Conservation (phyloP, 225 moss, liverwort and hornwort genomes). For the Sphagnum tenellum region DNA sequence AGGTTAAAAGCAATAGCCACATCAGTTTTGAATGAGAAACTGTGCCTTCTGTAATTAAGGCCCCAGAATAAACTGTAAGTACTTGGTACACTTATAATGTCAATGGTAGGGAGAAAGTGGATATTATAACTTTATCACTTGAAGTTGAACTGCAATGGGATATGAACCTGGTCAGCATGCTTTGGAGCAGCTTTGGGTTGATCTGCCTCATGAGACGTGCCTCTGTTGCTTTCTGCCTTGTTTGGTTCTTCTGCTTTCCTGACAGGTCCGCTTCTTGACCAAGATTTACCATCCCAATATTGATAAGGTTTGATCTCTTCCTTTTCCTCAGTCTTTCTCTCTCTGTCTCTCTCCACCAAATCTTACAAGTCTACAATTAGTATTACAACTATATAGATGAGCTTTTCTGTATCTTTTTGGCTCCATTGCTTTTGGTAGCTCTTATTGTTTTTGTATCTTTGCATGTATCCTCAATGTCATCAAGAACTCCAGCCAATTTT, state of each 20-base stretch:
- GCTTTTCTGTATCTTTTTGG: not conserved
- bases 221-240: not conserved
- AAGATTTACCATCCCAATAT: constrained; percentile 99
- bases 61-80: not conserved
- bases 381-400: not conserved
- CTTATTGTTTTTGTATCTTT: too few relatives aligned
- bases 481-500: too few relatives aligned
- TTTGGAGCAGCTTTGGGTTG: not conserved
- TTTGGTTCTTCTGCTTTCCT: not conserved
- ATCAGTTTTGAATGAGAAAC: too few relatives aligned
- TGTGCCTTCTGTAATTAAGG: too few relatives aligned
- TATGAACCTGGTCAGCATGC: not conserved
- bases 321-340: constrained; percentile 4
- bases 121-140: not conserved
- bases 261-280: constrained; percentile 88
- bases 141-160: too few relatives aligned
- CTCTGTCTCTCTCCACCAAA: not conserved
- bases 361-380: not conserved
- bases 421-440: too few relatives aligned
- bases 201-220: not conserved
- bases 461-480: too few relatives aligned
- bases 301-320: constrained; percentile 52
- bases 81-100: not conserved
- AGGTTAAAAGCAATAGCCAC: too few relatives aligned
- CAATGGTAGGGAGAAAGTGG: not conserved